phyloP scores from a whole-genome alignment of 352 stramenopile genomes.

The Phytophthora chlamydospora region DNA sequence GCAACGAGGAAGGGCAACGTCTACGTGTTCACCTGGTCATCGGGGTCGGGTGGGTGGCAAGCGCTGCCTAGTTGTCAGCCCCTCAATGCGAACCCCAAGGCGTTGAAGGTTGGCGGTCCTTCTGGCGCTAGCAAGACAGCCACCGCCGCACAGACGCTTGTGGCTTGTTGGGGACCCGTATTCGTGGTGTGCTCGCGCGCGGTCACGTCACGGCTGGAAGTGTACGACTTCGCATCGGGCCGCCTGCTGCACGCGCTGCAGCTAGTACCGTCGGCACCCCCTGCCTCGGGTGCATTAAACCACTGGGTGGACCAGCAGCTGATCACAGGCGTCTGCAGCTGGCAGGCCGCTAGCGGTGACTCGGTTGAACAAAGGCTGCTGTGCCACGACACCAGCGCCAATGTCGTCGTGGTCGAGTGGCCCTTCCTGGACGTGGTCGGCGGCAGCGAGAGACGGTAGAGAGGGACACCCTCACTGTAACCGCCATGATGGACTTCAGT shows the following conservation, averaged over 20 bases:
- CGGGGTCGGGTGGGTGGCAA: constrained; percentile 28
- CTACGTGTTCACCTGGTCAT: constrained; percentile 45
- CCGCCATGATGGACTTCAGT: too few relatives aligned
- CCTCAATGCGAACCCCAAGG: constrained; percentile 56
- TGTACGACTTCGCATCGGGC: constrained; percentile 52
- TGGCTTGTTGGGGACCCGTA: constrained; percentile 54
- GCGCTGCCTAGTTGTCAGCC: constrained; percentile 26
- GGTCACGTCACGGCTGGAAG: constrained; percentile 43
- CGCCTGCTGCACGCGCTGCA: constrained; percentile 53
- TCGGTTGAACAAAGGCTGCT: constrained; percentile 26
- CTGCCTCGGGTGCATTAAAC: constrained; percentile 6
- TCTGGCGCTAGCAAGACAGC: constrained; percentile 23
- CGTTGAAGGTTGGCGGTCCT: constrained; percentile 13
- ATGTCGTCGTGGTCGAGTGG: constrained; percentile 47
- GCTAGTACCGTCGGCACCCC: constrained; percentile 10
- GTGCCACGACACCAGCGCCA: constrained; percentile 51
- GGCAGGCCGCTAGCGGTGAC: not conserved
- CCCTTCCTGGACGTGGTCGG: constrained; percentile 46
- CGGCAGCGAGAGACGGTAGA: not conserved
- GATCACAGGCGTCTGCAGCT: constrained; percentile 39
- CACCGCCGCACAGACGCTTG: constrained; percentile 51
- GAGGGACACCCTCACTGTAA: too few relatives aligned
- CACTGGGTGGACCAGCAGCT: constrained; percentile 38
- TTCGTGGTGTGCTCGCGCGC: constrained; percentile 53
- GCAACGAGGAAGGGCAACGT: constrained; percentile 73